Evolutionary conservation across 306 rosid species (phyloP).

Genomic region (Adenanthera pavonina): DNA sequence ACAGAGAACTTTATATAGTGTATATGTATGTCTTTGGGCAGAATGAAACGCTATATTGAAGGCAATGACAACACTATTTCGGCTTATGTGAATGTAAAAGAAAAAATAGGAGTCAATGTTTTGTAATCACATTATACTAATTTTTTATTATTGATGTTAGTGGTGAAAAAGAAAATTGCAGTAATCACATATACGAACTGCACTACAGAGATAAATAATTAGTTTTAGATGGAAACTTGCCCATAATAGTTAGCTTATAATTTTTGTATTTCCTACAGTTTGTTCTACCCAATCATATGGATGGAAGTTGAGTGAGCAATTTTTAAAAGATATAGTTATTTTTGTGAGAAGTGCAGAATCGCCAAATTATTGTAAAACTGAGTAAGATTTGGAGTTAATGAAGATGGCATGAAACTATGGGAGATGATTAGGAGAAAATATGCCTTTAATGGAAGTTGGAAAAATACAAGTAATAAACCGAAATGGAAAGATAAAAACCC

Average conservation of each 20-base stretch:
- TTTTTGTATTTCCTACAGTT: background rate
- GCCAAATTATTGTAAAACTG: constrained; percentile 38
- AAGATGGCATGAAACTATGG: constrained; percentile 32
- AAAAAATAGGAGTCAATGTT: too few species aligned
- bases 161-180: background rate
- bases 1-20: background rate
- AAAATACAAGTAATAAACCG: background rate
- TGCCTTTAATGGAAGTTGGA: constrained; percentile 15
- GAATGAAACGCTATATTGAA: background rate
- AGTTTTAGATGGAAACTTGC: background rate
- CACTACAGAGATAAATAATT: background rate
- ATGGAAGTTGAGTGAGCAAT: background rate
- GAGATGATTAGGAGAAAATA: constrained; percentile 20
- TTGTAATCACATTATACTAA: background rate
- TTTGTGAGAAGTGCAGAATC: constrained; percentile 1
- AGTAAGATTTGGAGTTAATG: constrained; percentile 34
- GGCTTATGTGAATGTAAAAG: background rate
- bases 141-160: too few species aligned
- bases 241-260: constrained; percentile 19
- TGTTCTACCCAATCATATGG: background rate
- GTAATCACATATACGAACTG: background rate
- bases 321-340: constrained; percentile 13
- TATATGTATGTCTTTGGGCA: background rate
- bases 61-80: background rate
- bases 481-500: constrained; percentile 7